Base-by-base conservation (phyloP, 345 rosid species). In the Lumnitzera racemosa region DNA sequence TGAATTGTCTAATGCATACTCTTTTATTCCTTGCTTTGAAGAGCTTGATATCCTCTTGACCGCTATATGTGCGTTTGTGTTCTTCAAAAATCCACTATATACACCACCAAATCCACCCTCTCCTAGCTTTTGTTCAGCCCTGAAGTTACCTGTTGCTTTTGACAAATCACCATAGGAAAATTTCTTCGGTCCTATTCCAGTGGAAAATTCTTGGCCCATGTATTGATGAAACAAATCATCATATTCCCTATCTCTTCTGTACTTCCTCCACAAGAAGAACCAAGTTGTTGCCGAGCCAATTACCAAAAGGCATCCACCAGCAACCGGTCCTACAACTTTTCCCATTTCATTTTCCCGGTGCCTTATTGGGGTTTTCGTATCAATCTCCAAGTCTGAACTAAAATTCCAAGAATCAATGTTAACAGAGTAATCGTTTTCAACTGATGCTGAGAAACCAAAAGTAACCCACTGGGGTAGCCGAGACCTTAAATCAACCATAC, bases 31-130 rank as follows among this genome's bases (percentile, higher is more conserved):
- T 50, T 50, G 53, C 16, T 2, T n/a, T 24, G 20, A 11, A 53
- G 8, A 17, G 5, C 13, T 53, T 8, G 27, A 23, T 24, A 12
- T 53, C 56, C 56, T 20, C 43, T 36, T 36, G 7, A 36, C 43
- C 1, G 43, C 43, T 7, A 36, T 36, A 9, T 7, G 11, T 36
- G 43, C 7, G 43, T 9, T 9, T 7, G 43, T 36, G 10, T 36
- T 36, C 7, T 36, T 14, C 25, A 53, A 23, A 53, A 14, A 17
- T 53, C 56, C 56, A 13, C 56, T 53, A 23, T 53, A 53, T 3
- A 53, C 56, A 8, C 31, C 56, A 9, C 56, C 56, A 23, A 53
- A 53, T 9, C 56, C 56, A 11, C 56, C 56, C 15, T 53, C 27
- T 20, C 56, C 56, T 4, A 53, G 29, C 56, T 53, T 53, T 29